Base-by-base conservation (phyloP, 2,329 filamentous ascomycete genomes). In the Hymenoscyphus infarciens region DNA sequence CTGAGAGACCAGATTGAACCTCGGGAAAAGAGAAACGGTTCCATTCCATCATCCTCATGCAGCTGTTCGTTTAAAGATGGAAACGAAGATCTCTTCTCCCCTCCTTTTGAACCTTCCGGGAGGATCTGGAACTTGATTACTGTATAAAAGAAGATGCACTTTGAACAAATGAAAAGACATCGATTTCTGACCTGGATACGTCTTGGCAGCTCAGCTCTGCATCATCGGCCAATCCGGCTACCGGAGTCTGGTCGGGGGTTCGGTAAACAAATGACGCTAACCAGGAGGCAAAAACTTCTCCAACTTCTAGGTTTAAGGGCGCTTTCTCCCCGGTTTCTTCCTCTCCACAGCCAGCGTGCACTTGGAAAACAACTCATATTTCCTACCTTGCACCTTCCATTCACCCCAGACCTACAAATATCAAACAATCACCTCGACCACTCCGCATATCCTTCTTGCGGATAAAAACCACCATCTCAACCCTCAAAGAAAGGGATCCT, bases 1-100 rank as follows among this genome's bases (percentile, higher is more conserved):
- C 25, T 27, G 25, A 27, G 25, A 27, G 25, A 42, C 39, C 39
- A 19, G 39, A 42, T 5, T 42, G 67, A 66, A 64, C 49, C 38
- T 58, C n/a, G n/a, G 38, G 35, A 49, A 42, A 39, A 35, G 22
- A 8, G 13, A 19, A 29, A 45, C 16, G 19, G 19, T 27, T 29
- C 42, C 33, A 42, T 27, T 29, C 42, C 33, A 42, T 42, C 42
- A 58, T 35, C 38, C 13, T 13, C 33, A 27, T 22, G 38, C 38
- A 22, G 56, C 35, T 27, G 15, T 15, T 38, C 39, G 39, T 8
- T 19, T 8, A 42, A 42, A 42, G 39, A 42, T 42, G 19, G 16
- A 42, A 42, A 42, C 39, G 39, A 42, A 42, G 16, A n/a, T 42
- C 39, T 4, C 15, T 13, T 39, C 15, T 39, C 35, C 35, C 11